Conservation (phyloP, 805 yeast species). For the Yarrowia osloensis region DNA sequence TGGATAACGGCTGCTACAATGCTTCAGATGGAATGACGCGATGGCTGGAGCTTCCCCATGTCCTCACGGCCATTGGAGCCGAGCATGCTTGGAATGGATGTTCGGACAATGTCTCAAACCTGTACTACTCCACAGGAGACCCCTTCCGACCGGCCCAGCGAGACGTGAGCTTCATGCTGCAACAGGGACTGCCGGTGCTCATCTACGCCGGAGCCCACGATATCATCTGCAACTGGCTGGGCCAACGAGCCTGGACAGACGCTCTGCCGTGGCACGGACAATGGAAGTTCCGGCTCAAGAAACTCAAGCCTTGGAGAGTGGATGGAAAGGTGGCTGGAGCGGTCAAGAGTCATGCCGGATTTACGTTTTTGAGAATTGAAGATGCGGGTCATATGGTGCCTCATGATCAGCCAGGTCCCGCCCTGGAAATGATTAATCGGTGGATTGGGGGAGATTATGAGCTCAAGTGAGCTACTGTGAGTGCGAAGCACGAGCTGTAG, state of each 20-base stretch:
- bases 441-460: conserved; percentile 54
- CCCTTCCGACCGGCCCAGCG: conserved; percentile 64
- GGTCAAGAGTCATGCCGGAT: conserved; percentile 64
- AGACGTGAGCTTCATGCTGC: conserved; percentile 59
- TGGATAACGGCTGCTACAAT: conserved; percentile 14
- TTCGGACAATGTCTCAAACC: background rate
- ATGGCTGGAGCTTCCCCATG: background rate
- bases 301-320: conserved; percentile 46
- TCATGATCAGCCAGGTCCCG: conserved; percentile 74
- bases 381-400: conserved; percentile 96
- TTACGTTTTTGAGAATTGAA: conserved; percentile 74
- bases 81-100: conserved; percentile 23
- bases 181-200: conserved; percentile 67
- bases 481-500: too few relatives aligned
- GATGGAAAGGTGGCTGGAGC: conserved; percentile 59
- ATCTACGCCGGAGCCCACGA: conserved; percentile 93
- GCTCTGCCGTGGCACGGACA: conserved; percentile 64
- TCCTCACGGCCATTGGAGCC: conserved; percentile 13
- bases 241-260: conserved; percentile 82
- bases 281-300: conserved; percentile 49
- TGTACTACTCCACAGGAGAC: conserved; percentile 53
- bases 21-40: background rate
- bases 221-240: conserved; percentile 90
- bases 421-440: conserved; percentile 68
- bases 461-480: background rate